Evolutionary conservation across 345 rosid genomes (phyloP).

Genomic region (Streptanthus diversifolius): DNA sequence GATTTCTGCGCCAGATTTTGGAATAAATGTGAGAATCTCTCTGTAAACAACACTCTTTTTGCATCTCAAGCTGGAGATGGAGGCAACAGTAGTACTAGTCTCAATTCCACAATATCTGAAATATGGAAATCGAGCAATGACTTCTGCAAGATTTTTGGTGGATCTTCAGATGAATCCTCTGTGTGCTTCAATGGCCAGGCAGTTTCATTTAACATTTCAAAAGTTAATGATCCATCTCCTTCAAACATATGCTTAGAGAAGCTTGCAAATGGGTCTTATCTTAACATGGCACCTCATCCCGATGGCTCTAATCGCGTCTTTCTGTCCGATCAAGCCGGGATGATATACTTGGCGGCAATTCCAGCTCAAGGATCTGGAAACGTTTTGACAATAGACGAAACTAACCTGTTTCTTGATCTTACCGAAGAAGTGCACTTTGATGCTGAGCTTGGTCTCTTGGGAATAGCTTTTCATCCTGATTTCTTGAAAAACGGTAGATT

Average conservation of each 20-base stretch:
- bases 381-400: conserved; percentile 41
- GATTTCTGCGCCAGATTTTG: conserved; percentile 36
- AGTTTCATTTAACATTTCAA: conserved; percentile 31
- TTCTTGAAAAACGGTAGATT: conserved; percentile 63
- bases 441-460: conserved; percentile 56
- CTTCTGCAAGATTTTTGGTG: conserved; percentile 43
- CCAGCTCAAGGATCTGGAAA: conserved; percentile 56
- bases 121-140: conserved; percentile 38
- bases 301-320: conserved; percentile 71
- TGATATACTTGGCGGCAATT: conserved; percentile 53
- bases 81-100: not conserved
- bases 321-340: conserved; percentile 58
- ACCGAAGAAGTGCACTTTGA: conserved; percentile 56
- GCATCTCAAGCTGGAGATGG: conserved; percentile 22
- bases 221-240: conserved; percentile 39
- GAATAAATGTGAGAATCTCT: conserved; percentile 37
- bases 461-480: conserved; percentile 73
- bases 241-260: conserved; percentile 65
- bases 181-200: conserved; percentile 41
- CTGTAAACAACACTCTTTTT: conserved; percentile 37
- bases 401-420: conserved; percentile 61
- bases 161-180: conserved; percentile 36
- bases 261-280: conserved; percentile 56
- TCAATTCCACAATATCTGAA: conserved; percentile 36
- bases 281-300: conserved; percentile 78